Evolutionary conservation across 441 rosid species (phyloP).

Genomic region (Mallotus repandus): DNA sequence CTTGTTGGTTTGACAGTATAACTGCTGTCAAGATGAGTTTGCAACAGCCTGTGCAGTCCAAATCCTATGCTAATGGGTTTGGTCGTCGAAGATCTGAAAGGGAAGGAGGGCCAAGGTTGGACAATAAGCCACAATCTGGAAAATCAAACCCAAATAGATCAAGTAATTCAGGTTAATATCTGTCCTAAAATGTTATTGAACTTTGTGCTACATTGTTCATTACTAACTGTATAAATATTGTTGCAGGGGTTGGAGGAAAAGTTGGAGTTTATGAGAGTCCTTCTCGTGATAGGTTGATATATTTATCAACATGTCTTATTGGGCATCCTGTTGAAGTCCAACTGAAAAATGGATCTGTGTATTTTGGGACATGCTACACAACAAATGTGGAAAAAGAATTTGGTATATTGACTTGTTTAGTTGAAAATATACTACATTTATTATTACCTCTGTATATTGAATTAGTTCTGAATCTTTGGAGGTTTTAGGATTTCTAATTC

Average conservation of each 20-base stretch:
- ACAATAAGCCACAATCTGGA: constrained; percentile 59
- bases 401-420: constrained; percentile 46
- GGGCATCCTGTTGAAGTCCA: constrained; percentile 90
- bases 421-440: neutral
- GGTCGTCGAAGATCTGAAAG: constrained; percentile 58
- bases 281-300: constrained; percentile 68
- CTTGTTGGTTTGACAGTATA: constrained; percentile 26
- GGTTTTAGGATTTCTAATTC: neutral
- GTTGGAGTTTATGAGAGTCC: constrained; percentile 47
- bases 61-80: constrained; percentile 64
- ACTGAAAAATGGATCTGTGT: constrained; percentile 80
- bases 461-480: neutral
- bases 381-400: constrained; percentile 74
- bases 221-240: constrained; percentile 28
- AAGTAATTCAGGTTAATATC: constrained; percentile 46
- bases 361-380: constrained; percentile 80
- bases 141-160: constrained; percentile 47
- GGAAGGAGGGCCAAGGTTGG: constrained; percentile 54
- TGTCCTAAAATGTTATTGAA: constrained; percentile 9
- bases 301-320: constrained; percentile 60
- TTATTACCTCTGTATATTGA: constrained; percentile 4
- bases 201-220: constrained; percentile 6
- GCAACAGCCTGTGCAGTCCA: constrained; percentile 57
- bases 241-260: constrained; percentile 43
- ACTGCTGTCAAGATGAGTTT: constrained; percentile 50